Conservation (phyloP, 768 basidiomycete species). For the Artomyces pyxidatus region DNA sequence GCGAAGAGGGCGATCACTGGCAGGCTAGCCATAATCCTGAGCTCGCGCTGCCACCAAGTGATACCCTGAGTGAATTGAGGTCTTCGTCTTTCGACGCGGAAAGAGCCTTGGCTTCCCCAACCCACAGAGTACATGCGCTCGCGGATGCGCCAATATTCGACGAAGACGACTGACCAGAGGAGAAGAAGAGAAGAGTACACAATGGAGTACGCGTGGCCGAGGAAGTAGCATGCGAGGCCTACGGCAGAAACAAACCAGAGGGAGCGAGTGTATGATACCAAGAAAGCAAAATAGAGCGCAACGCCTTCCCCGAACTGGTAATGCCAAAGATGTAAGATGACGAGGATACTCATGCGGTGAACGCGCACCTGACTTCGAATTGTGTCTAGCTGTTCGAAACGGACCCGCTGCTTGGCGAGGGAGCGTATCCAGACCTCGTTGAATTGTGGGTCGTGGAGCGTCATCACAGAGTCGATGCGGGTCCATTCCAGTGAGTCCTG, state of each 20-base stretch:
- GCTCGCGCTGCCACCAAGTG: conserved; percentile 69
- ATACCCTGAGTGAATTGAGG: conserved; percentile 44
- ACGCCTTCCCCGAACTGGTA: conserved; percentile 78
- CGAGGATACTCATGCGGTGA: too few relatives aligned
- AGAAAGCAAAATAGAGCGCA: conserved; percentile 85
- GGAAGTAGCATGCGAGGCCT: conserved; percentile 62
- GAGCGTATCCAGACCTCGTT: conserved; percentile 72
- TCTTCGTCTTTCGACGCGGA: conserved; percentile 67
- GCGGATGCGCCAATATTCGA: conserved; percentile 87
- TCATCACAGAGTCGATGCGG: conserved; percentile 73
- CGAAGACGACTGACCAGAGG: conserved; percentile 81
- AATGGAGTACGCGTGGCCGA: conserved; percentile 66
- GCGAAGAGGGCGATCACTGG: conserved; percentile 74
- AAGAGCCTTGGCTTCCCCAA: conserved; percentile 74
- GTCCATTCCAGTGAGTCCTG: conserved; percentile 69
- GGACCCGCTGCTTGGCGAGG: conserved; percentile 63
- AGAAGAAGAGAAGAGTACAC: conserved; percentile 67
- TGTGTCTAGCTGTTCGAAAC: conserved; percentile 54
- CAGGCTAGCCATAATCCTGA: conserved; percentile 56
- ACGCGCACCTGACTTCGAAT: conserved; percentile 64
- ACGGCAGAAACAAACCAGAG: conserved; percentile 69
- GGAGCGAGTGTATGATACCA: conserved; percentile 74
- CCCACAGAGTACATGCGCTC: conserved; percentile 78
- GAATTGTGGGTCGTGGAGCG: conserved; percentile 76
- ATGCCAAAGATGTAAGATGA: background rate